phyloP scores from a whole-genome alignment of 768 basidiomycete species.

The Leccinum subgranulosum region DNA sequence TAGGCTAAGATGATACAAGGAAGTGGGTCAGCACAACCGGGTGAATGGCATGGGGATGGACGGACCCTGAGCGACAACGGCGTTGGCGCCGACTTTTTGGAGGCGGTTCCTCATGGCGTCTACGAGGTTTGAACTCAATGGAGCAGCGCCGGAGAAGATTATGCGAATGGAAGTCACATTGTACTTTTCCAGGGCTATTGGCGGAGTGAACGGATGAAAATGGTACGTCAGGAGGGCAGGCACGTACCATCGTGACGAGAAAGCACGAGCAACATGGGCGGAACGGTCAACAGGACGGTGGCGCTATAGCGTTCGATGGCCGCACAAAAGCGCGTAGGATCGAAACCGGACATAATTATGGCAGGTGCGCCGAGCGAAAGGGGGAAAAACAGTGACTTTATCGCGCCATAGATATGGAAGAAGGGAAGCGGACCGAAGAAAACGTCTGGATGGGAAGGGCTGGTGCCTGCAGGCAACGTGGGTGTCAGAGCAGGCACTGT shows the following conservation, averaged over 20 bases:
- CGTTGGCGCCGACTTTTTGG: slow-evolving; percentile 39
- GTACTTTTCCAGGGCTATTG: slow-evolving; percentile 58
- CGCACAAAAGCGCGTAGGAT: slow-evolving; percentile 63
- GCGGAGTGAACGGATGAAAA: not conserved
- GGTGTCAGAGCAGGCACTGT: slow-evolving; percentile 8
- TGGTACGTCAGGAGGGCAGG: not conserved
- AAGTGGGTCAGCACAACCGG: not conserved
- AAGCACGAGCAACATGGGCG: slow-evolving; percentile 80
- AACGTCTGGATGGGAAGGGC: slow-evolving; percentile 35
- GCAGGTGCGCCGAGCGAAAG: slow-evolving; percentile 48
- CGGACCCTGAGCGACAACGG: slow-evolving; percentile 52
- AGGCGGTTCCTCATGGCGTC: slow-evolving; percentile 42
- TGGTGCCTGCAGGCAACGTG: not conserved
- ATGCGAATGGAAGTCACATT: slow-evolving; percentile 57
- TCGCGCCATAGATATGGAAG: slow-evolving; percentile 52
- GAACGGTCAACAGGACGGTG: slow-evolving; percentile 61
- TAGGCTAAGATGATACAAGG: slow-evolving; percentile 45
- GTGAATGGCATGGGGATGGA: not conserved
- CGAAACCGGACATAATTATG: slow-evolving; percentile 66
- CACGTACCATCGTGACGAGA: slow-evolving; percentile 62
- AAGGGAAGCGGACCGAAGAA: slow-evolving; percentile 66
- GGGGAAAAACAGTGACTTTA: slow-evolving; percentile 62
- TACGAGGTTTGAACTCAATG: slow-evolving; percentile 63
- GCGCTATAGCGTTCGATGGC: slow-evolving; percentile 64
- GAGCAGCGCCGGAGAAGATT: slow-evolving; percentile 78